Percentiles rank a stretch among this genome's conserved stretches.
Conservation (phyloP, 192 early-diverging fungal species). For the Backusella luteola region DNA sequence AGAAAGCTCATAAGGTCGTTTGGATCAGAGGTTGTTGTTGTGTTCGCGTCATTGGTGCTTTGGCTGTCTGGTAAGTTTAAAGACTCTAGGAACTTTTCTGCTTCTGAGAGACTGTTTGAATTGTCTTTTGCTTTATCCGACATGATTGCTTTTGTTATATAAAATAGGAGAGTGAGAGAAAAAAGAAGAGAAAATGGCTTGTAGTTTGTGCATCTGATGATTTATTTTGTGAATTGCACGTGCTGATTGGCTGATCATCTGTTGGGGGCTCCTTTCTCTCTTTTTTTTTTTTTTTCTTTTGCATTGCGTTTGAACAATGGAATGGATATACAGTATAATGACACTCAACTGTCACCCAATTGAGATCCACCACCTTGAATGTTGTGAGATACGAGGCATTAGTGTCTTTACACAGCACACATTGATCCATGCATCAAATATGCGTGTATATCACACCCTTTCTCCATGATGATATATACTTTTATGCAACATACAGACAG, state of each 20-base stretch:
- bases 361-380: too few species aligned
- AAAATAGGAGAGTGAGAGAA: neutral
- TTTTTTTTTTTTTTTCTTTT: too few species aligned
- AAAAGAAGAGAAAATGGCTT: neutral
- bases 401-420: too few species aligned
- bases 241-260: neutral
- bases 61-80: slow-evolving; percentile 27
- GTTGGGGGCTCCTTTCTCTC: neutral
- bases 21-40: slow-evolving; percentile 13
- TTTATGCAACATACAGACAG: too few species aligned
- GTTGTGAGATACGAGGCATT: too few species aligned
- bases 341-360: too few species aligned
- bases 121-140: slow-evolving; percentile 4
- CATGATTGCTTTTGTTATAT: neutral
- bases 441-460: too few species aligned
- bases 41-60: neutral
- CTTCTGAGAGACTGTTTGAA: slow-evolving; percentile 27
- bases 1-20: slow-evolving; percentile 40
- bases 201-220: neutral
- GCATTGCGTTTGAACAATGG: neutral
- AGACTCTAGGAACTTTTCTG: slow-evolving; percentile 38
- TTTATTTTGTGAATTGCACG: neutral
- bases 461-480: too few species aligned
- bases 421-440: too few species aligned
- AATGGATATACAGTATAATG: neutral